Evolutionary conservation across 345 rosid genomes (phyloP).

Genomic region (Citrus hindsii): DNA sequence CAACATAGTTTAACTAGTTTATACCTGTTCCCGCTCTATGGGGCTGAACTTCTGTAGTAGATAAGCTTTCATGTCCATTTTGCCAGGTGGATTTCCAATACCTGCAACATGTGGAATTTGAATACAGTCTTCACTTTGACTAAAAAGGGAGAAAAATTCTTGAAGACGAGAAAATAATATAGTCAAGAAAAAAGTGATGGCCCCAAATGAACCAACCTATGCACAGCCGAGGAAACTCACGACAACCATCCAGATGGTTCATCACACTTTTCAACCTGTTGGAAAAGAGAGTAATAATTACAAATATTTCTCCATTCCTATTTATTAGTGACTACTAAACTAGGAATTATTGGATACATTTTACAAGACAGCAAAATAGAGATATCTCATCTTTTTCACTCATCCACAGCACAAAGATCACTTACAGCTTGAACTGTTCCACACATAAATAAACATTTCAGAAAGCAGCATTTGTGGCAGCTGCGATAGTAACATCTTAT

Average conservation of each 20-base stretch:
- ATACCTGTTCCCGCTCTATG: conserved; percentile 63
- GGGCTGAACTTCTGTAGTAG: conserved; percentile 82
- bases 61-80: conserved; percentile 91
- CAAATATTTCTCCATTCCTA: neutral
- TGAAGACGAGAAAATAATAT: neutral
- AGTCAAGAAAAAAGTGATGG: neutral
- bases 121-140: neutral
- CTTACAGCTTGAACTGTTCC: neutral
- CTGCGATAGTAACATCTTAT: neutral
- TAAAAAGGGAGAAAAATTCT: neutral
- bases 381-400: neutral
- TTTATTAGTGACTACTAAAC: neutral
- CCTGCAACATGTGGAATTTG: conserved; percentile 35
- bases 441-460: neutral
- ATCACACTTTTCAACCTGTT: conserved; percentile 75
- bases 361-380: neutral
- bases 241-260: conserved; percentile 69
- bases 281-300: conserved; percentile 17
- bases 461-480: neutral
- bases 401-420: neutral
- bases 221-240: conserved; percentile 70
- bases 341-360: neutral
- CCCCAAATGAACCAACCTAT: conserved; percentile 42
- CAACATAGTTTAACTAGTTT: neutral
- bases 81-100: conserved; percentile 87